Evolutionary conservation across 2,329 filamentous ascomycete genomes (phyloP).

Genomic region (Colletotrichum eremochloae): DNA sequence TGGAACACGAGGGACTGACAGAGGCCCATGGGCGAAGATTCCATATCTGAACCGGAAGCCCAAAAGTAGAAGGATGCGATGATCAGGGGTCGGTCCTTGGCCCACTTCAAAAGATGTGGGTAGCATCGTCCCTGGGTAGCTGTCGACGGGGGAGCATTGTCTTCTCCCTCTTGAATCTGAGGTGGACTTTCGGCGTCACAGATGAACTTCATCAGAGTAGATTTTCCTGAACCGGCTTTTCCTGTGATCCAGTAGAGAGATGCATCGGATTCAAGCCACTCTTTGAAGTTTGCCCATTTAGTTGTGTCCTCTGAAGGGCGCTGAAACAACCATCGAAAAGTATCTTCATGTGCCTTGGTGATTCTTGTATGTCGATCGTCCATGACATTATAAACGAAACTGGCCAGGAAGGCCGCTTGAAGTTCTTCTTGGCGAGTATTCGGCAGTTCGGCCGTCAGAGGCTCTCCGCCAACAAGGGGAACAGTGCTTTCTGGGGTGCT

Average conservation of each 20-base stretch:
- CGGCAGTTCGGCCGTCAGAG: neutral
- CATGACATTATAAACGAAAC: neutral
- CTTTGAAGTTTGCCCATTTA: slow-evolving; percentile 1
- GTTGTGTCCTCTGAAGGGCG: neutral
- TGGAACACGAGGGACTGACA: neutral
- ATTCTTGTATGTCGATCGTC: slow-evolving; percentile 1
- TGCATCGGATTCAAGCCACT: slow-evolving; percentile 9
- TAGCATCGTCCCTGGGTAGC: neutral
- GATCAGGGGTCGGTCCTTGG: neutral
- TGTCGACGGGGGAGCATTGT: too few species aligned
- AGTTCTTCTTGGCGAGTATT: neutral
- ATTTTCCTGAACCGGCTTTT: slow-evolving; percentile 61
- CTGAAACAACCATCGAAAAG: neutral
- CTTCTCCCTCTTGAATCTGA: neutral
- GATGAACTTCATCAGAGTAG: slow-evolving; percentile 59
- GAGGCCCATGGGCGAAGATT: neutral
- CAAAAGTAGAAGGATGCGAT: slow-evolving; percentile 14
- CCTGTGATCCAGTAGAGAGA: slow-evolving; percentile 48
- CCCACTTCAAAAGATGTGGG: neutral
- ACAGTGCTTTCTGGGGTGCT: neutral
- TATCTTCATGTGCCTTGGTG: neutral
- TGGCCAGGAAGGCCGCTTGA: neutral
- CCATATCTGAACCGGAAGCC: neutral
- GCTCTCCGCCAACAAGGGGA: neutral
- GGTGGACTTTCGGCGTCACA: slow-evolving; percentile 32